These are phyloP conservation scores for Botrytis medusae DNA, from an alignment of 2,329 filamentous ascomycete species.

Conservation along the genomic window DNA sequence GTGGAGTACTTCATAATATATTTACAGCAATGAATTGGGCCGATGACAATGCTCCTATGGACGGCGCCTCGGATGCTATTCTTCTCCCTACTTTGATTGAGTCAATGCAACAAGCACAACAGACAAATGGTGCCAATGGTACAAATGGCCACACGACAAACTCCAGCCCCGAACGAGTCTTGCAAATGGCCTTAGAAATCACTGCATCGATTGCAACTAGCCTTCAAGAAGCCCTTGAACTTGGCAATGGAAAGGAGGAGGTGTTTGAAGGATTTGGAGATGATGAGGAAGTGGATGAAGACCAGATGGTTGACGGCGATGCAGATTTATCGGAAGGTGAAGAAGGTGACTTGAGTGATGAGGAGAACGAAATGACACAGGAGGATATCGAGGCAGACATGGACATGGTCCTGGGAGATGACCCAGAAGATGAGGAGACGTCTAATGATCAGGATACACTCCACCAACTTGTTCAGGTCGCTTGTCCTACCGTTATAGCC, in stretches of 20 bases:
- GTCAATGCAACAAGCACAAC: constrained; percentile 34
- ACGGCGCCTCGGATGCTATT: constrained; percentile 51
- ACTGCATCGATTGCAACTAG: constrained; percentile 63
- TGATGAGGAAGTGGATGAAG: constrained; percentile 38
- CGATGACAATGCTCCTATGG: constrained; percentile 50
- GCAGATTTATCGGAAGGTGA: constrained; percentile 44
- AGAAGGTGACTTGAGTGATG: constrained; percentile 43
- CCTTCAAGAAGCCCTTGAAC: constrained; percentile 53
- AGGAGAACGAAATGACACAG: constrained; percentile 51
- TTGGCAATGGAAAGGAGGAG: constrained; percentile 44
- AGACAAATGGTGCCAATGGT: not conserved
- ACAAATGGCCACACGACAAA: constrained; percentile 27
- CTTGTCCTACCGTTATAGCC: constrained; percentile 35
- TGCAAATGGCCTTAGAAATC: constrained; percentile 56
- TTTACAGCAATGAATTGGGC: constrained; percentile 56
- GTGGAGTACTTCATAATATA: constrained; percentile 62
- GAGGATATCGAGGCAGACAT: constrained; percentile 63
- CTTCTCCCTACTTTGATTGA: constrained; percentile 48
- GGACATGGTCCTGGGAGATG: constrained; percentile 58
- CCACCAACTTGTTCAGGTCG: constrained; percentile 36
- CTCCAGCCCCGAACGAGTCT: constrained; percentile 36
- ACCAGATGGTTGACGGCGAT: constrained; percentile 44
- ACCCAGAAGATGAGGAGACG: constrained; percentile 44
- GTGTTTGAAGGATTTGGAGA: constrained; percentile 45
- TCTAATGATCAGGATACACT: constrained; percentile 34